Evolutionary conservation across 2,329 filamentous ascomycete species (phyloP).

Genomic region (Alternaria dauci): DNA sequence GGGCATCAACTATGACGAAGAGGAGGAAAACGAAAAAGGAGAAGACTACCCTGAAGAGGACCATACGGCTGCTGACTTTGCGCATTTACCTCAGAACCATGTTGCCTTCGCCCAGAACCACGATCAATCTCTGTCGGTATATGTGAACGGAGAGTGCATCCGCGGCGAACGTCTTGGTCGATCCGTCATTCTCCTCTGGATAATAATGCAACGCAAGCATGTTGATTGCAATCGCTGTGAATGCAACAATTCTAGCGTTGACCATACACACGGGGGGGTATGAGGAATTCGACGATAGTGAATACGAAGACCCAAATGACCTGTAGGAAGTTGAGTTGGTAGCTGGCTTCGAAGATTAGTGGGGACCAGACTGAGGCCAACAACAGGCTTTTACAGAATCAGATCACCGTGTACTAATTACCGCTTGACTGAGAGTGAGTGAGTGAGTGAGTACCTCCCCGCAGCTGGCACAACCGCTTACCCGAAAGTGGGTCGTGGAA

Average conservation of each 20-base stretch:
- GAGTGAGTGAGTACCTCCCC: conserved; percentile 8
- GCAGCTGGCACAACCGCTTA: conserved; percentile 9
- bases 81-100: background rate
- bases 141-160: conserved; percentile 1
- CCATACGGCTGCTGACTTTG: conserved; percentile 12
- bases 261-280: background rate
- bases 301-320: background rate
- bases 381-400: background rate
- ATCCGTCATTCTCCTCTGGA: conserved; percentile 4
- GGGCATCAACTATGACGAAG: background rate
- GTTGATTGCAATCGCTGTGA: conserved; percentile 12
- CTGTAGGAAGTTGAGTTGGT: background rate
- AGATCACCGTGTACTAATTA: background rate
- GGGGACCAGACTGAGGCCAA: background rate
- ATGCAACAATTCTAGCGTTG: background rate
- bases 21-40: background rate
- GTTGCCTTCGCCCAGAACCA: conserved; percentile 8
- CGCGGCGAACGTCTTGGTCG: conserved; percentile 8
- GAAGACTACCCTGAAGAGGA: conserved; percentile 10
- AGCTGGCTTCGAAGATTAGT: background rate
- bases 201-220: background rate
- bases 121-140: conserved; percentile 8
- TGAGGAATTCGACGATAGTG: background rate
- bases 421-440: background rate
- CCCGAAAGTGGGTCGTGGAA: conserved; percentile 8